Percentiles rank a stretch among this genome's conserved stretches.
Conservation (phyloP, 495 filamentous ascomycete genomes). For the Aspergillus avenaceus region DNA sequence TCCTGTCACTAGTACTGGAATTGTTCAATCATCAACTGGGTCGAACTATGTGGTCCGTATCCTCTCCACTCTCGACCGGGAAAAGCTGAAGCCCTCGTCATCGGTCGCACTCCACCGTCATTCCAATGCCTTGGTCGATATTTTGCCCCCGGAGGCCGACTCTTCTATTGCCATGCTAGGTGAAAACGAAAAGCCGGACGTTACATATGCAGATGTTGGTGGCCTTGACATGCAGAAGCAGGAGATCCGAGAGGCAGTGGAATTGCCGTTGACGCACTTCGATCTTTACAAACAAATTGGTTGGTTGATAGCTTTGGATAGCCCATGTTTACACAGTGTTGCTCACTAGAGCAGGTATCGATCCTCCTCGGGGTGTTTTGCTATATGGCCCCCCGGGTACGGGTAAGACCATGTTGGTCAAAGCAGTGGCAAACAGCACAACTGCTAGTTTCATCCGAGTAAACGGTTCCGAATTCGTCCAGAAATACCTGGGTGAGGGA, state of each 20-base stretch:
- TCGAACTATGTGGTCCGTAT: conserved; percentile 99
- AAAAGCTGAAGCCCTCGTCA: conserved; percentile 94
- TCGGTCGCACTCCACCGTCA: conserved; percentile 96
- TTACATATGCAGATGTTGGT: conserved; percentile 96
- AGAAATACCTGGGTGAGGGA: conserved; percentile 97
- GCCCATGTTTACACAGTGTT: background rate
- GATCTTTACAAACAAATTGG: conserved; percentile 97
- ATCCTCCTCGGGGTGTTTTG: conserved; percentile 92
- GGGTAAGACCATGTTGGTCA: conserved; percentile 98
- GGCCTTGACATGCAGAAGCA: conserved; percentile 99
- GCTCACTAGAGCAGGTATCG: conserved; percentile 64
- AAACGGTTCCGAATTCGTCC: conserved; percentile 95
- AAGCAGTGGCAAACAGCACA: conserved; percentile 96
- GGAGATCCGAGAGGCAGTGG: conserved; percentile 95
- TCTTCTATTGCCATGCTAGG: conserved; percentile 98
- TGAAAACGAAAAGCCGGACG: conserved; percentile 94
- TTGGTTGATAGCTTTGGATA: conserved; percentile 23
- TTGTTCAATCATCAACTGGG: conserved; percentile 95
- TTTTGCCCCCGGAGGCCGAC: conserved; percentile 95
- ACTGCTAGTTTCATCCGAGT: conserved; percentile 98
- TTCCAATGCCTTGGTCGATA: conserved; percentile 97
- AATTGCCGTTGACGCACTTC: conserved; percentile 93
- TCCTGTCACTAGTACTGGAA: conserved; percentile 68
- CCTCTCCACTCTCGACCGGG: conserved; percentile 95
- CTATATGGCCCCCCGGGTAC: conserved; percentile 96